Conservation (phyloP, 768 basidiomycete genomes). For the Pleurotus citrinopileatus region DNA sequence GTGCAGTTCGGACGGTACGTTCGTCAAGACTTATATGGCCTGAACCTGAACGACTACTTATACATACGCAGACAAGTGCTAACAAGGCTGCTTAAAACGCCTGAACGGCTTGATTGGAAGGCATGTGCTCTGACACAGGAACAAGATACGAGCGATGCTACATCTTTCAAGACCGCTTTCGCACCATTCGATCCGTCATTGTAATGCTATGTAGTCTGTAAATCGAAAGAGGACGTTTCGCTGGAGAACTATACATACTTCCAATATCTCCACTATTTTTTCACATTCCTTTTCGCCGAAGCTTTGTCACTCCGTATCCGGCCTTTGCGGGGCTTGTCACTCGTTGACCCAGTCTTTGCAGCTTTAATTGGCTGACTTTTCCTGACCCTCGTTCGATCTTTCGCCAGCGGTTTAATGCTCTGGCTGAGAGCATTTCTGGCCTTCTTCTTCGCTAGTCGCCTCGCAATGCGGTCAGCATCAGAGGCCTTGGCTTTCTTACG, state of each 20-base stretch:
- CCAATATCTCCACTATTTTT: conserved; percentile 37
- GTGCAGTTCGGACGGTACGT: conserved; percentile 92
- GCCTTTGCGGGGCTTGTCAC: conserved; percentile 25
- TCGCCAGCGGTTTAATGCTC: conserved; percentile 29
- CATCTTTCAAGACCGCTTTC: conserved; percentile 84
- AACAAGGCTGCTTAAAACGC: conserved; percentile 69
- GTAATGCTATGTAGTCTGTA: conserved; percentile 9
- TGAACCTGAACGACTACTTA: too few relatives aligned
- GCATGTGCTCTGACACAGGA: conserved; percentile 78
- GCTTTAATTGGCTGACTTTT: conserved; percentile 33
- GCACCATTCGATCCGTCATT: conserved; percentile 61
- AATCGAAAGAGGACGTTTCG: too few relatives aligned
- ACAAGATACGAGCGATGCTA: conserved; percentile 81
- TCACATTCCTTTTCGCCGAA: conserved; percentile 51
- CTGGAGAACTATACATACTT: too few relatives aligned
- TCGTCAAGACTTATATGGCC: too few relatives aligned
- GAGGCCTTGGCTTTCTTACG: conserved; percentile 79
- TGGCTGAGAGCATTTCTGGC: conserved; percentile 49
- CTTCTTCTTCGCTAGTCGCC: conserved; percentile 90
- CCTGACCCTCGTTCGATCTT: conserved; percentile 46
- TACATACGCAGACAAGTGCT: conserved; percentile 77
- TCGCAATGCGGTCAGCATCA: conserved; percentile 77
- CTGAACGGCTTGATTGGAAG: conserved; percentile 91
- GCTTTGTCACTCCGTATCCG: conserved; percentile 56
- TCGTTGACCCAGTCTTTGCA: conserved; percentile 19